Conservation (phyloP, 1,284 basidiomycete genomes). For the Rhodotorula mucilaginosa region DNA sequence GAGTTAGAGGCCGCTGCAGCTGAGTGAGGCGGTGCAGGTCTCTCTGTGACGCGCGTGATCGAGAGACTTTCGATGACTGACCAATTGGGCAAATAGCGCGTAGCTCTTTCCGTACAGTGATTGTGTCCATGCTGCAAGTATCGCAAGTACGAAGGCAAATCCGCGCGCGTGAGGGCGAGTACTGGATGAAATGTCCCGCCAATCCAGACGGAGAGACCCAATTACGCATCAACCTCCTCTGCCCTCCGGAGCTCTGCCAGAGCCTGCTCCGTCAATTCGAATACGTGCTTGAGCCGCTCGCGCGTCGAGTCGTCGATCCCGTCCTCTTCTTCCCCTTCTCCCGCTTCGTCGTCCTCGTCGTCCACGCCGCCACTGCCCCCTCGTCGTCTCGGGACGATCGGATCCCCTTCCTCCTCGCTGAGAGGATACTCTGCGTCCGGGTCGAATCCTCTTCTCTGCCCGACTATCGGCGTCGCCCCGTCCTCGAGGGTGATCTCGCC, state of each 20-base stretch:
- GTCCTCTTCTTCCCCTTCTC: neutral
- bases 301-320: constrained; percentile 1
- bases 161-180: too few relatives aligned
- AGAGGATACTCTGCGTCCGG: constrained; percentile 30
- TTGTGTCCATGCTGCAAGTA: too few relatives aligned
- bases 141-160: too few relatives aligned
- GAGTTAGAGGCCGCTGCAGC: too few relatives aligned
- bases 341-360: neutral
- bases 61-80: too few relatives aligned
- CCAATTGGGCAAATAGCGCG: too few relatives aligned
- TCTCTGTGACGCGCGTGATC: too few relatives aligned
- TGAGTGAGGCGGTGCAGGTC: too few relatives aligned
- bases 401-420: constrained; percentile 16
- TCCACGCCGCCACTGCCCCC: neutral
- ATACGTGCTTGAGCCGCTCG: constrained; percentile 21
- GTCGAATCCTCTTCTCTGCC: constrained; percentile 26
- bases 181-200: too few relatives aligned
- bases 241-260: constrained; percentile 4
- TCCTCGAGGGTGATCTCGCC: constrained; percentile 12
- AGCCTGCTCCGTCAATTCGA: constrained; percentile 16
- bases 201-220: too few relatives aligned
- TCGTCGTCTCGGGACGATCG: neutral
- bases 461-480: constrained; percentile 13
- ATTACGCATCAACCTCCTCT: neutral
- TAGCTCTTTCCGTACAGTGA: too few relatives aligned